Evolutionary conservation across 371 early-diverging fungal genomes (phyloP).

Genomic region (Mucor velutinosus): DNA sequence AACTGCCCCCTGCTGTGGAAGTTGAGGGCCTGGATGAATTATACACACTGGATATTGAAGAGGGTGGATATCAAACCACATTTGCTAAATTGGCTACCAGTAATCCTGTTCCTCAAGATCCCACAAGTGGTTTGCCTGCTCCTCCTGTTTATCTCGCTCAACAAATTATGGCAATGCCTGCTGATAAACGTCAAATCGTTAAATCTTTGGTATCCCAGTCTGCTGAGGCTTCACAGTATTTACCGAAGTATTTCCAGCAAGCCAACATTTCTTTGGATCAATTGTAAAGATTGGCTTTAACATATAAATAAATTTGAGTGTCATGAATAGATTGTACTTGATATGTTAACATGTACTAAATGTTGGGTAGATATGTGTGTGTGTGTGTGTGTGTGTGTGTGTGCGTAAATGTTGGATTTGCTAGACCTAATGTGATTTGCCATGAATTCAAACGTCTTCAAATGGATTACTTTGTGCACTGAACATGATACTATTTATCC

Average conservation of each 20-base stretch:
- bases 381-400: no score
- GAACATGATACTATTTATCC: no score
- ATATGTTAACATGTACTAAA: no score
- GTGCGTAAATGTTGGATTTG: no score
- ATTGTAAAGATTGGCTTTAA: conserved; percentile 11
- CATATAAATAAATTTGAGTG: background rate
- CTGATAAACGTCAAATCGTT: conserved; percentile 32
- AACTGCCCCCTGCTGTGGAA: conserved; percentile 57
- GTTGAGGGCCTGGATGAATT: conserved; percentile 71
- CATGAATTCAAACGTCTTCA: no score
- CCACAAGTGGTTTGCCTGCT: conserved; percentile 39
- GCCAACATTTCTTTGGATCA: conserved; percentile 38
- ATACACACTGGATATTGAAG: conserved; percentile 72
- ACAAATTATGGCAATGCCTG: conserved; percentile 39
- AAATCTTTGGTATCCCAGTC: conserved; percentile 24
- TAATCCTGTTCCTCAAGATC: conserved; percentile 48
- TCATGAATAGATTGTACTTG: background rate
- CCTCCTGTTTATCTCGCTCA: conserved; percentile 43
- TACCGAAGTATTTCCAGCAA: conserved; percentile 43
- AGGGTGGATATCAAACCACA: conserved; percentile 76
- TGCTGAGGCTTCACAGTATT: conserved; percentile 28
- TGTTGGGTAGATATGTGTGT: no score
- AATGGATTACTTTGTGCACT: no score
- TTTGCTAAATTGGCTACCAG: conserved; percentile 69
- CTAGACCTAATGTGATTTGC: background rate